Evolutionary conservation across 768 basidiomycete species (phyloP).

Genomic region (Kwoniella dendrophila): DNA sequence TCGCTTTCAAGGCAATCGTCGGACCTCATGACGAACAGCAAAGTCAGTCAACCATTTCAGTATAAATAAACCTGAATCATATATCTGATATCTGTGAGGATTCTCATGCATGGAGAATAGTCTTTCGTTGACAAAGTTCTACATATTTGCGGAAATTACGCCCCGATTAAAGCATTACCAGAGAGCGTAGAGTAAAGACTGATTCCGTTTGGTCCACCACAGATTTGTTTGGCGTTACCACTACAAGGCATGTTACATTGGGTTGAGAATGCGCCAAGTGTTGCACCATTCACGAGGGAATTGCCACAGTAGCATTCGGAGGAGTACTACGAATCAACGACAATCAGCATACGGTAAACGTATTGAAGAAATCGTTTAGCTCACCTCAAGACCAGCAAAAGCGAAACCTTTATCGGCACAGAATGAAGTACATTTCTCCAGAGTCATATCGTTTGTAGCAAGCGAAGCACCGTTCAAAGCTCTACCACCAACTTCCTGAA

Average conservation of each 20-base stretch:
- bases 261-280: slow-evolving; percentile 21
- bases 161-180: slow-evolving; percentile 3
- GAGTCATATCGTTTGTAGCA: slow-evolving; percentile 35
- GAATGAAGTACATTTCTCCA: slow-evolving; percentile 35
- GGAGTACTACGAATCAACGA: slow-evolving; percentile 28
- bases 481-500: slow-evolving; percentile 42
- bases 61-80: too few relatives aligned
- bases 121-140: too few relatives aligned
- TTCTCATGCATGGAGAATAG: too few relatives aligned
- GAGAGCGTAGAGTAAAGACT: slow-evolving; percentile 19
- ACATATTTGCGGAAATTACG: not conserved
- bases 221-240: slow-evolving; percentile 32
- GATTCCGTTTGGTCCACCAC: slow-evolving; percentile 39
- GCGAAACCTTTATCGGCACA: slow-evolving; percentile 37
- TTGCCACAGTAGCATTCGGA: slow-evolving; percentile 50
- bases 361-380: slow-evolving; percentile 27
- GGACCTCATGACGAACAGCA: too few relatives aligned
- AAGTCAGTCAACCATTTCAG: too few relatives aligned
- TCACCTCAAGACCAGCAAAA: slow-evolving; percentile 38
- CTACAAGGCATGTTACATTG: slow-evolving; percentile 44
- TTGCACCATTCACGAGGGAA: slow-evolving; percentile 38
- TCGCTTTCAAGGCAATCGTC: too few relatives aligned
- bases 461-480: slow-evolving; percentile 44
- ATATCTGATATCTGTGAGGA: too few relatives aligned
- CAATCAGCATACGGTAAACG: slow-evolving; percentile 12